Percentiles rank a stretch among this genome's conserved stretches.
Conservation (phyloP, 345 rosid genomes). For the Populus tremula region DNA sequence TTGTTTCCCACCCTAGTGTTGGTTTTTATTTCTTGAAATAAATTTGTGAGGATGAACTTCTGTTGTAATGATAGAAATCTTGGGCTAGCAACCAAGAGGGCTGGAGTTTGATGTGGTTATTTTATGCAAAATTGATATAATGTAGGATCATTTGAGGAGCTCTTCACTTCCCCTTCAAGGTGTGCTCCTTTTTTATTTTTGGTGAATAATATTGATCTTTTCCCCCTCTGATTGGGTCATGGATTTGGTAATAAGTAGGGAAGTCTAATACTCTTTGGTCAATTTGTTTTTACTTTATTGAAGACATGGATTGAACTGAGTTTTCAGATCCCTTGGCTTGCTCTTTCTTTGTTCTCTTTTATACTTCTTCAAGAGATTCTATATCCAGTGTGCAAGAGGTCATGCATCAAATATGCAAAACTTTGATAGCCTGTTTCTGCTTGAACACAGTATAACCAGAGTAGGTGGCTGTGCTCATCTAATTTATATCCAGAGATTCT, state of each 20-base stretch:
- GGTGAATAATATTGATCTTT: not conserved
- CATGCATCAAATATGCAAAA: not conserved
- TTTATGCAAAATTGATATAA: not conserved
- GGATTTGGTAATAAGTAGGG: not conserved
- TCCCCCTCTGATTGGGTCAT: not conserved
- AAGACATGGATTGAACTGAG: not conserved
- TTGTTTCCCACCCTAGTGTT: not conserved
- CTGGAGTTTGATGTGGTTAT: not conserved
- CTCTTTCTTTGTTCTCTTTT: not conserved
- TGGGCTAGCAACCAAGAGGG: not conserved
- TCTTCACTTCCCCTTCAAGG: not conserved
- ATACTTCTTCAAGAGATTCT: not conserved
- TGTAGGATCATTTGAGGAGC: not conserved
- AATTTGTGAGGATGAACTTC: not conserved
- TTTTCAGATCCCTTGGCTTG: not conserved
- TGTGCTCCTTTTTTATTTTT: not conserved
- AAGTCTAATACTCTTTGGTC: not conserved
- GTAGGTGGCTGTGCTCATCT: not conserved
- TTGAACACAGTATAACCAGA: not conserved
- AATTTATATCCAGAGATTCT: not conserved
- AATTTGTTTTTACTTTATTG: not conserved
- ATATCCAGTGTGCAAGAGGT: not conserved
- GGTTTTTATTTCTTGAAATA: not conserved
- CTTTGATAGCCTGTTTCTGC: not conserved
- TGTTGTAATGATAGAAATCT: not conserved